Evolutionary conservation across 306 rosid genomes (phyloP).

Genomic region (Sicyos baderoa): DNA sequence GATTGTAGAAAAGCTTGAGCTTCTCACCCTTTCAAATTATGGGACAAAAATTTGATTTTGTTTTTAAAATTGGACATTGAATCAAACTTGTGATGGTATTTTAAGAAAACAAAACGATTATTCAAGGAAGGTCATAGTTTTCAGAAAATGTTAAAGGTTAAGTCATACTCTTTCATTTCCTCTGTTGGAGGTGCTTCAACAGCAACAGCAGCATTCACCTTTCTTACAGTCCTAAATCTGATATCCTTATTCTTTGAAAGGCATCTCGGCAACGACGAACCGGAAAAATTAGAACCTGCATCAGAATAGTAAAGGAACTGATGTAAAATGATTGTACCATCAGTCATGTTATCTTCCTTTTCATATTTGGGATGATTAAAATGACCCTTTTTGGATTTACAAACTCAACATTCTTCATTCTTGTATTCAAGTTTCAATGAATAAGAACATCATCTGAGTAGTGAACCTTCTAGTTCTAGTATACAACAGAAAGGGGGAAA

Average conservation of each 20-base stretch:
- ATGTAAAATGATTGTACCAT: background rate
- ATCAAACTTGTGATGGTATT: no score
- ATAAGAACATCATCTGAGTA: no score
- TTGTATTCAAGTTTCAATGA: background rate
- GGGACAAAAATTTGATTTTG: background rate
- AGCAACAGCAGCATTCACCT: slow-evolving; percentile 45
- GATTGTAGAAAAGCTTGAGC: slow-evolving; percentile 78
- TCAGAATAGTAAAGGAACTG: slow-evolving; percentile 14
- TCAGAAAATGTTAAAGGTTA: background rate
- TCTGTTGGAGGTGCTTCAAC: slow-evolving; percentile 39
- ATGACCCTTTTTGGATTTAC: background rate
- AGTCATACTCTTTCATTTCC: slow-evolving; percentile 59
- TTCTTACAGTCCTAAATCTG: slow-evolving; percentile 28
- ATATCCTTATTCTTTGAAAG: slow-evolving; percentile 30
- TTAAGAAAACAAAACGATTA: no score
- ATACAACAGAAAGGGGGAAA: no score
- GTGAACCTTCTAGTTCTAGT: no score
- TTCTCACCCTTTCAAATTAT: slow-evolving; percentile 67
- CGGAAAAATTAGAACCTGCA: slow-evolving; percentile 49
- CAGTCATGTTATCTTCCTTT: background rate
- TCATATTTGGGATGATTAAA: background rate
- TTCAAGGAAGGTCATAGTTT: no score
- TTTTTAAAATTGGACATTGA: no score
- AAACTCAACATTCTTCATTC: background rate
- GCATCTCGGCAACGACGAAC: slow-evolving; percentile 36